phyloP scores from a whole-genome alignment of 2,329 filamentous ascomycete species.

The Alternaria sp. region DNA sequence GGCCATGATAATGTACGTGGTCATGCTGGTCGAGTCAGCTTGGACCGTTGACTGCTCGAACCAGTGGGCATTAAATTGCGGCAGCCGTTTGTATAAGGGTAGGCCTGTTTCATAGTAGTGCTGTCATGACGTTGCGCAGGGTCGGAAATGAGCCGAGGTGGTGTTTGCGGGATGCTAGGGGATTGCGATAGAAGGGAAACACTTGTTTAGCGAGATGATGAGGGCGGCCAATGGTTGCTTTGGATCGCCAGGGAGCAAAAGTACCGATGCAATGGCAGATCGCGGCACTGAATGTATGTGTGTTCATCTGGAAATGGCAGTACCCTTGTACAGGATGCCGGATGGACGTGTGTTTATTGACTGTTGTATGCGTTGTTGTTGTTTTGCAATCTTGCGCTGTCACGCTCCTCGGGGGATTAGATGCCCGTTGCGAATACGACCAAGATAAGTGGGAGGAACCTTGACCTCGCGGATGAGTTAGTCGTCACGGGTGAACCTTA shows the following conservation, averaged over 20 bases:
- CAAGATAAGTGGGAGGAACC: neutral
- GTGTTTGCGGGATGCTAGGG: slow-evolving; percentile 8
- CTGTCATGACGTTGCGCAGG: slow-evolving; percentile 5
- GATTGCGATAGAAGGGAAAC: slow-evolving; percentile 2
- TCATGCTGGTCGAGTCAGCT: slow-evolving; percentile 9
- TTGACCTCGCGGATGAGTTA: neutral
- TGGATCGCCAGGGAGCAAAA: slow-evolving; percentile 4
- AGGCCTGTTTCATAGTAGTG: slow-evolving; percentile 7
- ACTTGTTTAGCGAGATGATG: slow-evolving; percentile 7
- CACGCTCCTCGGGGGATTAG: neutral
- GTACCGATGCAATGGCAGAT: slow-evolving; percentile 7
- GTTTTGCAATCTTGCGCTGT: neutral
- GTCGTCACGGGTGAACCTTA: slow-evolving; percentile 1
- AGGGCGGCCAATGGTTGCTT: slow-evolving; percentile 11
- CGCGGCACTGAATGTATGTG: slow-evolving; percentile 1
- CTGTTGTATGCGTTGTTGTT: neutral
- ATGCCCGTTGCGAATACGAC: slow-evolving; percentile 2
- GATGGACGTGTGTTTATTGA: neutral
- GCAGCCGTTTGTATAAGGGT: slow-evolving; percentile 1
- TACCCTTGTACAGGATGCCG: neutral
- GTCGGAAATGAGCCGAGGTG: slow-evolving; percentile 13
- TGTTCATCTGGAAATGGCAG: slow-evolving; percentile 1
- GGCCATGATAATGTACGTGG: neutral
- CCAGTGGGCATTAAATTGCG: slow-evolving; percentile 8
- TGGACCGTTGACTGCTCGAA: neutral